Percentiles rank a stretch among this genome's conserved stretches.
Evolutionary conservation across 805 yeast genomes (phyloP).

Genomic region (Saccharomycopsis sp.): DNA sequence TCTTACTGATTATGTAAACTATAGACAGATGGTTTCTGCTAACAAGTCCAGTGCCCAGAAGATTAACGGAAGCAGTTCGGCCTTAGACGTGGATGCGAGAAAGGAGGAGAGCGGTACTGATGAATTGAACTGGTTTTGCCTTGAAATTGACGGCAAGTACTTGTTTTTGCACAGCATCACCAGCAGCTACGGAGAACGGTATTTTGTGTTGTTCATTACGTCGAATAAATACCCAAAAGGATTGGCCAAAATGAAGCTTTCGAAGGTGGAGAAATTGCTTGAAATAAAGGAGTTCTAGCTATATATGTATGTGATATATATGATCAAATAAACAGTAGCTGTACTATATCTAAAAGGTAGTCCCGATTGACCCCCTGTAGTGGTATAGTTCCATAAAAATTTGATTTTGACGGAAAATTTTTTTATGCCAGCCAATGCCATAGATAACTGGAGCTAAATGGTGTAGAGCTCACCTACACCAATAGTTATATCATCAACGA

Average conservation of each 20-base stretch:
- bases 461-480: too few species aligned
- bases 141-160: conserved; percentile 11
- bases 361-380: neutral
- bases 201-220: conserved; percentile 11
- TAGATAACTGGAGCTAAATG: too few species aligned
- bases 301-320: neutral
- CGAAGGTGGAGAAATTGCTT: conserved; percentile 7
- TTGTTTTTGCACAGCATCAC: conserved; percentile 13
- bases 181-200: conserved; percentile 12
- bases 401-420: neutral
- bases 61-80: neutral
- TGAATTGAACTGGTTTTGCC: conserved; percentile 16
- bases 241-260: conserved; percentile 16
- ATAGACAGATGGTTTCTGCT: neutral
- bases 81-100: neutral
- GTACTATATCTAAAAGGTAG: too few species aligned
- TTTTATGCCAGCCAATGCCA: neutral
- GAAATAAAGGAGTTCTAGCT: conserved; percentile 8
- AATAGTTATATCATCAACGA: too few species aligned
- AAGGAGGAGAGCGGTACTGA: neutral
- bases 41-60: conserved; percentile 2
- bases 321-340: neutral
- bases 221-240: conserved; percentile 16
- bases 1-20: neutral
- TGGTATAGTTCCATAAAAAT: neutral